phyloP scores from a whole-genome alignment of 2,329 filamentous ascomycete species.

The Phoma sp. region DNA sequence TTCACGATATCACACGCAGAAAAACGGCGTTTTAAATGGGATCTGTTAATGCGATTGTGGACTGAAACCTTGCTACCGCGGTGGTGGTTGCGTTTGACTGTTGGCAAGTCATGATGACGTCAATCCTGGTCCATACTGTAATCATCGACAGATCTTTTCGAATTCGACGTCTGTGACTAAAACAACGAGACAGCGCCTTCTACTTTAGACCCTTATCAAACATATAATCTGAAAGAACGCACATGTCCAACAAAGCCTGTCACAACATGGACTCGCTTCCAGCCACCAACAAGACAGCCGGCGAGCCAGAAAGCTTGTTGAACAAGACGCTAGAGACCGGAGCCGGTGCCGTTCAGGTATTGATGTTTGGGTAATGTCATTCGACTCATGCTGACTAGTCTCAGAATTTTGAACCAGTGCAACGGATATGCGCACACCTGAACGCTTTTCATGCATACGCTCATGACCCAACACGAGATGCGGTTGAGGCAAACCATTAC shows the following conservation, averaged over 20 bases:
- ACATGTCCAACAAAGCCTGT: constrained; percentile 8
- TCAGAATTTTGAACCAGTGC: constrained; percentile 72
- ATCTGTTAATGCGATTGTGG: neutral
- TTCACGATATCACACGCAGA: neutral
- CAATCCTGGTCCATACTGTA: neutral
- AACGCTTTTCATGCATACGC: constrained; percentile 88
- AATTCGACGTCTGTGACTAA: neutral
- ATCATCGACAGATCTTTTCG: constrained; percentile 2
- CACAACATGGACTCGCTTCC: constrained; percentile 46
- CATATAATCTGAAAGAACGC: neutral
- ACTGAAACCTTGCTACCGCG: neutral
- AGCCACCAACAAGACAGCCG: constrained; percentile 53
- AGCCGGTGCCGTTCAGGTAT: constrained; percentile 64
- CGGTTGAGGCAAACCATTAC: constrained; percentile 83
- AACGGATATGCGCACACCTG: constrained; percentile 79
- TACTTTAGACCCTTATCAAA: neutral
- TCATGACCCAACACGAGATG: constrained; percentile 67
- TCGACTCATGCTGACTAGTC: neutral
- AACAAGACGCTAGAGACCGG: constrained; percentile 68
- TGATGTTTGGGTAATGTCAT: neutral
- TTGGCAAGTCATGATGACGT: constrained; percentile 20
- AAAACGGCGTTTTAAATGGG: neutral
- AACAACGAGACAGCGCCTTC: neutral
- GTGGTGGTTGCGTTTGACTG: neutral
- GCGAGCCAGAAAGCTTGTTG: constrained; percentile 59